Base-by-base conservation (phyloP, 108 stramenopile genomes). In the Mediolabrus comicus region DNA sequence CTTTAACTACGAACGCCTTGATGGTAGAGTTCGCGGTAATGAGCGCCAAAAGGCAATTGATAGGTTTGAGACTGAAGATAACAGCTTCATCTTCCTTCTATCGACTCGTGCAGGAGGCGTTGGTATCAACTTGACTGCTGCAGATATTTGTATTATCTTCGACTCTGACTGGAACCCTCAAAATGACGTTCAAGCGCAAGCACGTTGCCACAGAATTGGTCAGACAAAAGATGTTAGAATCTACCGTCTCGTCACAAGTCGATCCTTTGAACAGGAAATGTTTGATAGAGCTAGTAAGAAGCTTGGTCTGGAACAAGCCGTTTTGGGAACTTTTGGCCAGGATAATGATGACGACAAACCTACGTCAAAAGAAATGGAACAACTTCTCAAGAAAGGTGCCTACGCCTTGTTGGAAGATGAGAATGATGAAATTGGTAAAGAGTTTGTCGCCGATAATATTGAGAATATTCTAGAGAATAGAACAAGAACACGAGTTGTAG, bases 101-200 rank as follows among this genome's bases (percentile, higher is more conserved):
- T 95, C 92, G 1, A 94, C 93, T 31, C 73, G 91, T 55, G 94
- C 96, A 12, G 93, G 99, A 34, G 99, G 99, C n/a, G 98, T 98
- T 39, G 99, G 99, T 34, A 99, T 99, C 83, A 99, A 99, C 75
- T 77, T 99, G 29, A 98, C 97, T 12, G 97, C 99, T 5, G 99
- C 99, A 1, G 97, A 92, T 82, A 92, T 72, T 14, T 89, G 87
- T 51, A 73, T 83, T 46, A 90, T 88, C 66, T 90, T 90, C 65
- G 91, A 96, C 69, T 86, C 85, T 60, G 98, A 99, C 70, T 99
- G 98, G 98, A 99, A 99, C 69, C 98, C 98, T 19, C 99, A 99
- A 83, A 98, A 98, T 71, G 99, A 99, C 73, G 96, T 98, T 12
- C 99, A 99, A 78, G 99, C 98, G 14, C 95, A 96, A 81, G 97